A percentile compares a stretch with the other conserved stretches of the same genome.
Conservation (phyloP, 2,329 filamentous ascomycete genomes). For the Apiospora arundinis region DNA sequence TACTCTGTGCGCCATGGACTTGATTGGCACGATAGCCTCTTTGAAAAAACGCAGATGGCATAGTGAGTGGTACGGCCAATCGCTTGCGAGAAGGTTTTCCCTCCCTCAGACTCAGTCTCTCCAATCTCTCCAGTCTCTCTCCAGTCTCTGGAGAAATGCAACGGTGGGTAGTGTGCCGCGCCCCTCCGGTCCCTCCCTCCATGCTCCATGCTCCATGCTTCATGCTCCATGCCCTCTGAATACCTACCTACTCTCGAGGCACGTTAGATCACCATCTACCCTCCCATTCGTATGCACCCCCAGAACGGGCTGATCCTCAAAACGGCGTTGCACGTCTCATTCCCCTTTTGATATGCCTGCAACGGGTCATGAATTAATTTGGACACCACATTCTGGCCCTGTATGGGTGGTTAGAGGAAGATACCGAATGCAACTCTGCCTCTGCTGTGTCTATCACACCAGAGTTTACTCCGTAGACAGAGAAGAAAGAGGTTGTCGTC, state of each 20-base stretch:
- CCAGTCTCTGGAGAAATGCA: neutral
- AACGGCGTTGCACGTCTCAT: constrained; percentile 8
- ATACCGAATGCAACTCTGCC: constrained; percentile 13
- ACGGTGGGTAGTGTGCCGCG: neutral
- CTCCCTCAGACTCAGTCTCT: neutral
- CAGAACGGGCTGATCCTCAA: neutral
- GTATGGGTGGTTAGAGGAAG: constrained; percentile 11
- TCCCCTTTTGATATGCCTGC: constrained; percentile 2
- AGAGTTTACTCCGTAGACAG: neutral
- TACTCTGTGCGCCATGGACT: constrained; percentile 1
- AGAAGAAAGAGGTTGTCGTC: neutral
- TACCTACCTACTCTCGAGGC: constrained; percentile 7
- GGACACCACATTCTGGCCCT: neutral
- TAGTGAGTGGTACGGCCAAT: neutral
- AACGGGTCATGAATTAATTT: constrained; percentile 9
- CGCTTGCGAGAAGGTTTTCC: neutral
- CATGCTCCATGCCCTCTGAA: neutral
- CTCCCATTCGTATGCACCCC: neutral
- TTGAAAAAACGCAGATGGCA: neutral
- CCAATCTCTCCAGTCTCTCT: too few relatives aligned
- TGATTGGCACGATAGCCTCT: constrained; percentile 10
- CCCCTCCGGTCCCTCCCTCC: neutral
- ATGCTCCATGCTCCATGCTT: neutral
- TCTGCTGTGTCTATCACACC: constrained; percentile 1
- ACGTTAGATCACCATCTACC: constrained; percentile 2